Percentiles rank a stretch among this genome's conserved stretches.
phyloP scores from a whole-genome alignment of 164 flowering plant genomes.

The Tinospora cordifolia region DNA sequence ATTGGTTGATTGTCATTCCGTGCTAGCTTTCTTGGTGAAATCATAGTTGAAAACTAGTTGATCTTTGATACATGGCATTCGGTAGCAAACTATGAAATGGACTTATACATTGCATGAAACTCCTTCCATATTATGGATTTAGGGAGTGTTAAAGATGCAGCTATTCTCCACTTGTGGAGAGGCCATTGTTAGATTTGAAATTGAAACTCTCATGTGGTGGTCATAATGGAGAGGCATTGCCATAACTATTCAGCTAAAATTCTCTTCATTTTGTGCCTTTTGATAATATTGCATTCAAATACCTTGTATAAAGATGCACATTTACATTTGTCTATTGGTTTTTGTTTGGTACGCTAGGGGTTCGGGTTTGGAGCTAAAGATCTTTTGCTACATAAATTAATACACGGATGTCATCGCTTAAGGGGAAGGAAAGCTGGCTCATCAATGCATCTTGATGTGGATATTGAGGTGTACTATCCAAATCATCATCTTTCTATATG shows the following conservation, averaged over 20 bases:
- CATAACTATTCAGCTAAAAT: background rate
- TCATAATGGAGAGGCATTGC: no score
- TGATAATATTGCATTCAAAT: background rate
- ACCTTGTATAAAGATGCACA: background rate
- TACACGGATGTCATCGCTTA: slow-evolving; percentile 75
- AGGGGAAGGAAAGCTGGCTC: slow-evolving; percentile 97
- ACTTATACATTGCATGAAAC: no score
- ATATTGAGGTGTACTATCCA: slow-evolving; percentile 54
- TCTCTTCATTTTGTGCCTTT: background rate
- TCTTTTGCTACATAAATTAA: background rate
- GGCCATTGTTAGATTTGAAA: no score
- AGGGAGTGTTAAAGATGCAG: no score
- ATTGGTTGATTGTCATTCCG: no score
- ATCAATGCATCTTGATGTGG: slow-evolving; percentile 79
- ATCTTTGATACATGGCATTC: no score
- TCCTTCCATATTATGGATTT: no score
- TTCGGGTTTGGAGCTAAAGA: background rate
- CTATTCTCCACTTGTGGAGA: no score
- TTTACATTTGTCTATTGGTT: background rate
- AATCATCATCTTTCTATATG: background rate
- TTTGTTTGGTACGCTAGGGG: background rate
- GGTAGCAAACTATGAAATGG: no score
- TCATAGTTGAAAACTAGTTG: no score
- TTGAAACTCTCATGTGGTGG: no score
- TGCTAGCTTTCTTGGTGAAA: no score